Evolutionary conservation across 2,329 filamentous ascomycete species (phyloP), one percentile per base, ranked within the genome.

Genomic region (Paraphoma sp.): DNA sequence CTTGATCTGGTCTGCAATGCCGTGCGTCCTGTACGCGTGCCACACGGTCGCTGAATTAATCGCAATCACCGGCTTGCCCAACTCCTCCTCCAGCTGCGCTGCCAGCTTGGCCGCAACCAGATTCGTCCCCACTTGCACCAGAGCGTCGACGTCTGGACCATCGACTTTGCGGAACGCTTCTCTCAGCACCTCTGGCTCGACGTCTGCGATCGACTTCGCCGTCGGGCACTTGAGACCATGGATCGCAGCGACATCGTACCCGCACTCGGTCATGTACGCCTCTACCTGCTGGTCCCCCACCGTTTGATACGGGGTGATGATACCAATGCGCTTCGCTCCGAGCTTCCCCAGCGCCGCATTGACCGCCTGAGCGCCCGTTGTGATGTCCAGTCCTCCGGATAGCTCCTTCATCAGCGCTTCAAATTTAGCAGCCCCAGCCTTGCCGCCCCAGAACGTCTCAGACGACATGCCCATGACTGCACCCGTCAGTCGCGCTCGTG

Each of bases 381-480:
- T 71, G 36, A 72, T 61, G 17, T 65, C 60, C 3, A 75, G 53
- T 1, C 70, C 71, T 11, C 64, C 63, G 4, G 68, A 68, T 10
- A 69, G 63, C 41, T 70, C 62, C 17, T 54, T 58, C 71, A 75
- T 75, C 45, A 71, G 69, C 9, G 61, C 59, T 17, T 70, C 68
- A 48, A 74, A 74, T 47, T 72, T 62, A 8, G 60, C 56, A 8
- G 71, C 71, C 10, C 72, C 70, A n/a, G 61, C 60, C 44, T 63
- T 62, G 9, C 71, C 70, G 14, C 70, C 71, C 72, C 71, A 73
- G 61, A 74, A 73, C 3, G 70, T 73, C 60, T 73, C 72, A 1
- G 69, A 69, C 4, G 60, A 67, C 70, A 74, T 75, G 17, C 72
- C 70, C 71, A 74, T 73, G 29, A 73, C 52, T 54, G 14, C 18